These are phyloP conservation scores for Phascolomyces articulosus DNA, from an alignment of 371 early-diverging fungal species.

Conservation along the genomic window DNA sequence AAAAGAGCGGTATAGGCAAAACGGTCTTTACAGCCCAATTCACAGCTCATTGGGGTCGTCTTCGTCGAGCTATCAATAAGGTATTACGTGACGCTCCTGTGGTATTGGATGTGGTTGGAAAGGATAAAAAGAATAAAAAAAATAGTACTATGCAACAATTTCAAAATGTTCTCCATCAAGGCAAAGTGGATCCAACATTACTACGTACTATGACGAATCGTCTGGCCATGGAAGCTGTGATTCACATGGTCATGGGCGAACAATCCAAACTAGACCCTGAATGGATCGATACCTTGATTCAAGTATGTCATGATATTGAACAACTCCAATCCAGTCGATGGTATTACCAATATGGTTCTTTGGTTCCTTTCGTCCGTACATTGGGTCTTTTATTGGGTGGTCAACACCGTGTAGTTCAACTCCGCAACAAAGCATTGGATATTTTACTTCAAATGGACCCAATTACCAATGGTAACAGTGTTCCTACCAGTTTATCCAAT, in stretches of 20 bases:
- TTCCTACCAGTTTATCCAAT: conserved; percentile 19
- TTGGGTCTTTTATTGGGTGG: conserved; percentile 1
- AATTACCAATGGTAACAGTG: background rate
- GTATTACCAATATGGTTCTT: conserved; percentile 30
- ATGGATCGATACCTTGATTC: conserved; percentile 18
- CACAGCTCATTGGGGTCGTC: conserved; percentile 33
- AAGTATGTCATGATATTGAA: conserved; percentile 17
- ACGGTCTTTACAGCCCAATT: conserved; percentile 41
- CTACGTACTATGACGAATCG: conserved; percentile 33
- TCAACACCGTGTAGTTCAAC: background rate
- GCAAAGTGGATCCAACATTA: conserved; percentile 20
- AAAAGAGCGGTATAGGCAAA: conserved; percentile 18
- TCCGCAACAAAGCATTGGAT: conserved; percentile 16
- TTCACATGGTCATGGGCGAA: conserved; percentile 31
- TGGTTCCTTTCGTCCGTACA: conserved; percentile 10
- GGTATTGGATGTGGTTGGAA: background rate
- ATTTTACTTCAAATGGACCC: conserved; percentile 9
- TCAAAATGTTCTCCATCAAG: too few species aligned
- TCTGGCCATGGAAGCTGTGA: conserved; percentile 34
- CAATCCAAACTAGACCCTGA: background rate
- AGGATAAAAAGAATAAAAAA: conserved; percentile 12
- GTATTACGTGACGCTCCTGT: conserved; percentile 24
- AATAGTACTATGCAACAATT: background rate
- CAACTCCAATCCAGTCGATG: conserved; percentile 23
- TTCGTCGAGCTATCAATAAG: conserved; percentile 33